Evolutionary conservation across 129 eudicot species (phyloP).

Genomic region (Deinandra increscens): DNA sequence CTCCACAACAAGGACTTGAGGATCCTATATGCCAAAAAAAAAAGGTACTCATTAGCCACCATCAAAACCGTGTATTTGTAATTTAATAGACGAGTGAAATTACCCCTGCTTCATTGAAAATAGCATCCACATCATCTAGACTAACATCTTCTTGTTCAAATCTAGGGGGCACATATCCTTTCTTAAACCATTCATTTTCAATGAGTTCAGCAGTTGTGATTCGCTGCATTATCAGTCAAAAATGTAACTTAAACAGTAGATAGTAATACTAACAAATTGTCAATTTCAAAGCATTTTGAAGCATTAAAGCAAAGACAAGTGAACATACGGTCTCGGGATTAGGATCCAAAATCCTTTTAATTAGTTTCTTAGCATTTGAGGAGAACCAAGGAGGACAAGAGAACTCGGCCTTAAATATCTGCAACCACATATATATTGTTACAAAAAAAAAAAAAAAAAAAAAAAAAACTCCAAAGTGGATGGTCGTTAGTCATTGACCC

Average conservation of each 20-base stretch:
- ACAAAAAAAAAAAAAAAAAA: no score
- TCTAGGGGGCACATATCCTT: slow-evolving; percentile 78
- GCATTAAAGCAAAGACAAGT: neutral
- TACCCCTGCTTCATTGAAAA: slow-evolving; percentile 70
- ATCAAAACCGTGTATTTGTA: neutral
- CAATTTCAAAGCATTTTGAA: neutral
- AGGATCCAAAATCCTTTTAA: slow-evolving; percentile 90
- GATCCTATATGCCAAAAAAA: slow-evolving; percentile 41
- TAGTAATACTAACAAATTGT: neutral
- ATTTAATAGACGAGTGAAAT: neutral
- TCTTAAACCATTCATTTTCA: slow-evolving; percentile 97
- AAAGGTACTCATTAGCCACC: neutral
- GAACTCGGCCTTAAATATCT: slow-evolving; percentile 82
- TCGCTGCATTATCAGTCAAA: slow-evolving; percentile 43
- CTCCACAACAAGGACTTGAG: slow-evolving; percentile 75
- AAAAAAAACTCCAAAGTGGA: no score
- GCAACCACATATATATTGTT: slow-evolving; percentile 20
- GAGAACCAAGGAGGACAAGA: slow-evolving; percentile 95
- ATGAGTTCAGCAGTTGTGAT: slow-evolving; percentile 79
- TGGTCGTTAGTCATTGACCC: no score
- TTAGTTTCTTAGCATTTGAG: slow-evolving; percentile 85
- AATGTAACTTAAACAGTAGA: neutral
- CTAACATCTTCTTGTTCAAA: slow-evolving; percentile 83
- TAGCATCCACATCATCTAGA: slow-evolving; percentile 79
- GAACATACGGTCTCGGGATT: slow-evolving; percentile 73